Evolutionary conservation across 2,329 filamentous ascomycete genomes (phyloP).

Genomic region (Penicillium sp.): DNA sequence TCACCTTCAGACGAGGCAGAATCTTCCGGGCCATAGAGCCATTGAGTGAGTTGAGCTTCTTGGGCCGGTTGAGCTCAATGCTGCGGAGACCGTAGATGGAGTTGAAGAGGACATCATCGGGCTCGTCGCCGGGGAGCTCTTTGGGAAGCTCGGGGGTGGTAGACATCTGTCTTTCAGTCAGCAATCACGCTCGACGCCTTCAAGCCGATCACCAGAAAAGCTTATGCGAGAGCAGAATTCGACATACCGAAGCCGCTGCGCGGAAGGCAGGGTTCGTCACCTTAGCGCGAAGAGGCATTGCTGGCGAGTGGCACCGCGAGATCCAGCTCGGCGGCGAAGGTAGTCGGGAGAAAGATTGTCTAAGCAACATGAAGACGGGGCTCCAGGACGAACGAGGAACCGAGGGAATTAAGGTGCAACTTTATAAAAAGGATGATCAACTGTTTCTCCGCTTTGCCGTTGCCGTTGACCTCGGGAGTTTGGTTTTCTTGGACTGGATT

Average conservation of each 20-base stretch:
- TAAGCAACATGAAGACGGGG: conserved; percentile 40
- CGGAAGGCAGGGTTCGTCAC: conserved; percentile 56
- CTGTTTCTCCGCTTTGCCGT: conserved; percentile 24
- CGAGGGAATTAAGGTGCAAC: conserved; percentile 11
- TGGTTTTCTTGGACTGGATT: conserved; percentile 22
- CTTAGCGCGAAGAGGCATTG: conserved; percentile 78
- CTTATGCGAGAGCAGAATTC: not conserved
- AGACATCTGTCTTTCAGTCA: conserved; percentile 37
- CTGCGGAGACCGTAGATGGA: conserved; percentile 83
- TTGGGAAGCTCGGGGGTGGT: conserved; percentile 37
- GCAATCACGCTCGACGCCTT: conserved; percentile 6
- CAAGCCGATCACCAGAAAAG: not conserved
- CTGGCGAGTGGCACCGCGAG: conserved; percentile 39
- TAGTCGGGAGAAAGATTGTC: conserved; percentile 34
- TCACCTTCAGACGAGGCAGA: conserved; percentile 65
- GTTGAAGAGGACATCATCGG: conserved; percentile 88
- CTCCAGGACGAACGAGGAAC: conserved; percentile 13
- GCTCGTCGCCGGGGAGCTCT: conserved; percentile 62
- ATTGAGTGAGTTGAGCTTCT: conserved; percentile 87
- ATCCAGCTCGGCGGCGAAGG: conserved; percentile 43
- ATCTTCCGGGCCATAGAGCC: conserved; percentile 96
- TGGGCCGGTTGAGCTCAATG: conserved; percentile 87
- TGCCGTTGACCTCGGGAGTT: conserved; percentile 23
- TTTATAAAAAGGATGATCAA: conserved; percentile 17
- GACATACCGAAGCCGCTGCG: conserved; percentile 48